Percentiles rank a stretch among this genome's conserved stretches.
Evolutionary conservation across 371 early-diverging fungal genomes (phyloP).

Genomic region (Dentiscutata heterogama): DNA sequence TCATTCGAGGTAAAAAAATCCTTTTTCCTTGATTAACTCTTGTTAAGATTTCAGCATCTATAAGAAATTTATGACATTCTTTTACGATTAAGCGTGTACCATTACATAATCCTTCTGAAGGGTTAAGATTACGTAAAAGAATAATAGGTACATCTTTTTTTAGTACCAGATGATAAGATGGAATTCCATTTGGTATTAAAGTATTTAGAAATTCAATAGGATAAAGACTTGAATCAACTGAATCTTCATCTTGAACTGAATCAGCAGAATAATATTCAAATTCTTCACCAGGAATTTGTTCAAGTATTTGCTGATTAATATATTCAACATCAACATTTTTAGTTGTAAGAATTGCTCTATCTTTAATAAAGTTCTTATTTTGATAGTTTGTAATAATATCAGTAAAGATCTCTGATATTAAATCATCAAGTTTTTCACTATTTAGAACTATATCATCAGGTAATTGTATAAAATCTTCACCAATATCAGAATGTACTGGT

Average conservation of each 20-base stretch:
- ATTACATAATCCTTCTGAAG: constrained; percentile 51
- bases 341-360: neutral
- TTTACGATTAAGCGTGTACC: constrained; percentile 49
- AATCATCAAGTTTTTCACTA: neutral
- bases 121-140: constrained; percentile 50
- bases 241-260: neutral
- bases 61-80: neutral
- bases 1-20: constrained; percentile 9
- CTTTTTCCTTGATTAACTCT: neutral
- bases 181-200: constrained; percentile 45
- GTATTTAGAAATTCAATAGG: constrained; percentile 45
- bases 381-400: neutral
- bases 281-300: neutral
- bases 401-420: neutral
- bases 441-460: neutral
- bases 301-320: neutral
- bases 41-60: constrained; percentile 13
- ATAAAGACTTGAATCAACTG: neutral
- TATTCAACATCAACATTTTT: constrained; percentile 15
- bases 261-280: constrained; percentile 1
- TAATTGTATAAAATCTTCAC: no score
- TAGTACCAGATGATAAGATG: constrained; percentile 47
- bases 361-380: no score
- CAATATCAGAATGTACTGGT: no score
- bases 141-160: constrained; percentile 52